Evolutionary conservation across 2,329 filamentous ascomycete genomes (phyloP).

Genomic region (Hysterium pulicare): DNA sequence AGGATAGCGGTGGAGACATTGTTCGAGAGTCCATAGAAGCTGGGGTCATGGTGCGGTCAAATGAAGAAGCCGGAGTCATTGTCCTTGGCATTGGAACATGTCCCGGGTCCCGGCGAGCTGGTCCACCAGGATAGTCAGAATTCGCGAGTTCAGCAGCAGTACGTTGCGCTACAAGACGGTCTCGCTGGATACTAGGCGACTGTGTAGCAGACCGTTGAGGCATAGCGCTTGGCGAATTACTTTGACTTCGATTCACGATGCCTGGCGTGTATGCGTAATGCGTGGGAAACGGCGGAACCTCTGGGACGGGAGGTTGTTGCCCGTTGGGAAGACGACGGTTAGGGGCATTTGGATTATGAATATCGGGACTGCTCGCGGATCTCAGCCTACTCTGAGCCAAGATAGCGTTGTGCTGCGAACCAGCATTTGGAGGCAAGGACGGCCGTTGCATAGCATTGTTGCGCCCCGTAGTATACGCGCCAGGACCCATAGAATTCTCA

Average conservation of each 20-base stretch:
- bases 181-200: conserved; percentile 65
- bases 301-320: conserved; percentile 38
- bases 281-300: conserved; percentile 54
- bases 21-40: conserved; percentile 37
- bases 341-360: conserved; percentile 65
- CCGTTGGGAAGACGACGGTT: conserved; percentile 56
- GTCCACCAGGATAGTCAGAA: conserved; percentile 41
- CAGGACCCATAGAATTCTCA: conserved; percentile 64
- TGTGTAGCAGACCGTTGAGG: conserved; percentile 68
- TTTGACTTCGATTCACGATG: conserved; percentile 73
- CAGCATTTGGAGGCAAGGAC: conserved; percentile 68
- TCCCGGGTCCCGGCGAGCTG: conserved; percentile 29
- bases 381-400: conserved; percentile 69
- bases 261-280: conserved; percentile 56
- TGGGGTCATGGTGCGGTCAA: conserved; percentile 37
- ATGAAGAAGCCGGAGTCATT: conserved; percentile 38
- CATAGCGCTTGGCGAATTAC: conserved; percentile 70
- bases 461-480: conserved; percentile 62
- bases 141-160: conserved; percentile 32
- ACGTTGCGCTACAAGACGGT: conserved; percentile 47
- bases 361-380: conserved; percentile 94
- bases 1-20: conserved; percentile 35
- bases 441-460: conserved; percentile 64
- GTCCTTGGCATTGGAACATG: conserved; percentile 27
- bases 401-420: conserved; percentile 45